Base-by-base conservation (phyloP, 192 early-diverging fungal genomes). In the Dissophora ornata region DNA sequence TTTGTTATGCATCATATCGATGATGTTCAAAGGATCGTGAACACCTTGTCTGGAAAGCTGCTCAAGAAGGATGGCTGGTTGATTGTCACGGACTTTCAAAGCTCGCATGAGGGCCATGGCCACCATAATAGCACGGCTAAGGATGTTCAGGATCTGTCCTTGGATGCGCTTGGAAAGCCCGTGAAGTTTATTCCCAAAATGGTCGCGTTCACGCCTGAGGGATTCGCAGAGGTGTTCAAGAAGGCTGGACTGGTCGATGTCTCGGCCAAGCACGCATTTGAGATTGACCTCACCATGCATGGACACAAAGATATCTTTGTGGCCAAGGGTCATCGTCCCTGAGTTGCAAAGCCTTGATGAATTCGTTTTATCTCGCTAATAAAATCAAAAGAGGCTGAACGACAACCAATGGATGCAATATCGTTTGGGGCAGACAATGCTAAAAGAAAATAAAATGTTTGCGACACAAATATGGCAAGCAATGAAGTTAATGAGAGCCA, bases 1-100 rank as follows among this genome's bases (percentile, higher is more conserved):
- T 73, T 44, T 58, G 69, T 73, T 3, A 29, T 73, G 69, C 69
- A 73, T 42, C 69, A 73, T 73, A 73, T 73, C 41, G 61, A 73
- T 9, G 69, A 73, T 33, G 48, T 53, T 6, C 45, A 73, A 21
- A 47, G 55, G 2, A 34, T 57, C 9, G 19, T 58, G 15, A 24
- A 64, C 19, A 58, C 61, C 0, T 5, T 73, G 4, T 54, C 28
- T 2, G 11, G 45, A 32, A 73, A 73, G 42, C 24, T 73, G 18
- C 40, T 73, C 26, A 64, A 63, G 61, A 40, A 52, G 9, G 62
- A 50, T 21, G 69, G 69, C 15, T 73, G 69, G 69, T 21, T 73
- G 15, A 58, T 73, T 38, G 29, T 58, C 9, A 0, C 51, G 1
- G 69, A 73, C 32, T 64, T 73, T 32, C 40, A 62, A 24, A 42